Base-by-base conservation (phyloP, 257 asterid genomes). In the Jacaranda mimosifolia region DNA sequence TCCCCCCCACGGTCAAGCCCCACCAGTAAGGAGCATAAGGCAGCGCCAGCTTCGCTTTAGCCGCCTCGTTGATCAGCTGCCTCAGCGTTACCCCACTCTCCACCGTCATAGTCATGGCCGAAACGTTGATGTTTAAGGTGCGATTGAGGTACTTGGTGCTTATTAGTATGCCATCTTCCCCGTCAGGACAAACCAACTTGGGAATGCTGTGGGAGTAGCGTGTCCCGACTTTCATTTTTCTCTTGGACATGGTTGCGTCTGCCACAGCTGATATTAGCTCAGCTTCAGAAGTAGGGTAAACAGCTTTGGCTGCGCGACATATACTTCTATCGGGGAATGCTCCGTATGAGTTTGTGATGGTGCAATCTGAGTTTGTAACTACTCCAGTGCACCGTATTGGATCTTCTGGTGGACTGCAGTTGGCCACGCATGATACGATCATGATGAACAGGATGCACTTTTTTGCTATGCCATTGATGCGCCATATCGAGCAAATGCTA, bases 1-100 rank as follows among this genome's bases (percentile, higher is more conserved):
- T 81, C 43, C 97, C 96, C 0, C 97, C 97, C 12, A 91, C 81
- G 3, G 89, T 91, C 81, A 89, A 26, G 1, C 97, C 97, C 93
- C 90, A 89, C 97, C 97, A 91, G 57, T 89, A 91, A 0, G 97
- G 96, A 0, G 88, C 68, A 42, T 88, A 83, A 11, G 94, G 92
- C 86, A 92, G 75, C 26, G 90, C 92, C 83, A 92, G 13, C 1
- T 67, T 68, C 4, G 65, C 85, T 49, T 60, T 66, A 2, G 89
- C 88, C 19, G 93, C 93, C 45, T 63, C 87, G 5, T 46, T 13
- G 38, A 88, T 83, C 53, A 89, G 83, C 79, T 85, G 82, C 82
- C 87, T 72, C 48, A 89, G 81, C 3, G 87, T 86, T 68, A 84
- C 84, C 18, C 97, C 97, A 36, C 91, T 84, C 82, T 89, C 92